phyloP scores from a whole-genome alignment of 805 yeast species.

The Yarrowia alimentaria region DNA sequence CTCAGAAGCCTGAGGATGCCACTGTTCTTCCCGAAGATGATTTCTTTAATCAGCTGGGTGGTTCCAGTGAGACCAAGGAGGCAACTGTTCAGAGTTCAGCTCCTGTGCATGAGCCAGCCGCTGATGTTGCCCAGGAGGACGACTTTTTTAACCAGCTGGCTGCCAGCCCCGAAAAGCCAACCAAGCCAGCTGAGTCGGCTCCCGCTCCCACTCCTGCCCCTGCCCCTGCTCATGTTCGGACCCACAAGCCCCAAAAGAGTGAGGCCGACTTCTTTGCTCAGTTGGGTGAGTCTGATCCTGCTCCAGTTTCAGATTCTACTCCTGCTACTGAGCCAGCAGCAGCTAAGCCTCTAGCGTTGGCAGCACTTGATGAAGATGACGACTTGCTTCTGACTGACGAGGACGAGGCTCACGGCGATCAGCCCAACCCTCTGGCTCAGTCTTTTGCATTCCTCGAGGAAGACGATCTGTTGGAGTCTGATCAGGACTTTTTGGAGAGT shows the following conservation, averaged over 20 bases:
- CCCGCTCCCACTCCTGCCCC: constrained; percentile 2
- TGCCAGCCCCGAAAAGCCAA: too few relatives aligned
- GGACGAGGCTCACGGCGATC: constrained; percentile 30
- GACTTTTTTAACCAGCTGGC: neutral
- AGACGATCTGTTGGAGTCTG: constrained; percentile 22
- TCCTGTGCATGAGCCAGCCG: neutral
- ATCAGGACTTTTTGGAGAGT: constrained; percentile 21
- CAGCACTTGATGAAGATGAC: constrained; percentile 38
- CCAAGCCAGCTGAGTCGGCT: neutral
- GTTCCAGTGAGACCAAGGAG: too few relatives aligned
- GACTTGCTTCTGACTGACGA: constrained; percentile 37
- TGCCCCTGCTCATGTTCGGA: neutral
- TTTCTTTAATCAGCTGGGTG: constrained; percentile 8
- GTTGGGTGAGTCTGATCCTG: neutral
- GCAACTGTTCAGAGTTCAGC: too few relatives aligned
- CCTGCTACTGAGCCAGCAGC: constrained; percentile 5
- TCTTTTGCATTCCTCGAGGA: constrained; percentile 21
- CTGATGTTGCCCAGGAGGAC: neutral
- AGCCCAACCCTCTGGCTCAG: constrained; percentile 8
- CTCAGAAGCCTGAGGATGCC: constrained; percentile 13
- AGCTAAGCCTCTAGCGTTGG: constrained; percentile 27
- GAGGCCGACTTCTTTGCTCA: constrained; percentile 8
- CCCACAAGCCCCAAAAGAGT: constrained; percentile 10
- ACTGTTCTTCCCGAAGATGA: constrained; percentile 13
- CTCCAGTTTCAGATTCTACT: neutral